Conservation (phyloP, 768 basidiomycete species). For the Rhodotorula diobovata region DNA sequence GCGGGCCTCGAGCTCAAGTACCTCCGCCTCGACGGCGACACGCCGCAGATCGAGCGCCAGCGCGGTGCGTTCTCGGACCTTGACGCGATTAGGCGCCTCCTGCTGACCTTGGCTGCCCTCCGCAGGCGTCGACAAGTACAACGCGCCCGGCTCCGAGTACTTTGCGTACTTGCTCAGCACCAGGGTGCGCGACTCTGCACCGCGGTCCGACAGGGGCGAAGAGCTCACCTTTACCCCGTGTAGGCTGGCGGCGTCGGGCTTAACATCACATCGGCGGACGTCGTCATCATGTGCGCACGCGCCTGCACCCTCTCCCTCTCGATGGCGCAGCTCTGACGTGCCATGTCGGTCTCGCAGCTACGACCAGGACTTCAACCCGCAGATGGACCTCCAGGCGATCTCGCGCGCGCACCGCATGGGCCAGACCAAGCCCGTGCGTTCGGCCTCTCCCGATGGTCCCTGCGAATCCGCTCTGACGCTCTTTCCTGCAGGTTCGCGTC, state of each 20-base stretch:
- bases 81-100: conserved; percentile 62
- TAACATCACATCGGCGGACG: conserved; percentile 87
- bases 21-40: conserved; percentile 64
- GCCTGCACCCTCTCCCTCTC: neutral
- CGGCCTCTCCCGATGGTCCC: conserved; percentile 49
- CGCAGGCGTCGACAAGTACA: conserved; percentile 85
- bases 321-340: fast-evolving
- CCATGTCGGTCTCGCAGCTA: conserved; percentile 47
- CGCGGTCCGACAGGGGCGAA: neutral
- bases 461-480: no score
- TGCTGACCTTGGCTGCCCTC: conserved; percentile 64
- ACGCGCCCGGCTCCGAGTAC: conserved; percentile 74
- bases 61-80: neutral
- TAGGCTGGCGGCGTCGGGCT: conserved; percentile 80
- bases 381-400: conserved; percentile 73
- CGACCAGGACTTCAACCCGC: conserved; percentile 98
- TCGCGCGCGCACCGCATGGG: conserved; percentile 91
- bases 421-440: conserved; percentile 86
- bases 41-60: conserved; percentile 77
- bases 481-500: conserved; percentile 24
- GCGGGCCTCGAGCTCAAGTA: conserved; percentile 60
- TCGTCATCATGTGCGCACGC: conserved; percentile 61
- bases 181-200: neutral
- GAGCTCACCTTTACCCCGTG: conserved; percentile 44
- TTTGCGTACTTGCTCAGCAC: conserved; percentile 78